phyloP scores from a whole-genome alignment of 139 green algal genomes.

The Haematococcus lacustris region DNA sequence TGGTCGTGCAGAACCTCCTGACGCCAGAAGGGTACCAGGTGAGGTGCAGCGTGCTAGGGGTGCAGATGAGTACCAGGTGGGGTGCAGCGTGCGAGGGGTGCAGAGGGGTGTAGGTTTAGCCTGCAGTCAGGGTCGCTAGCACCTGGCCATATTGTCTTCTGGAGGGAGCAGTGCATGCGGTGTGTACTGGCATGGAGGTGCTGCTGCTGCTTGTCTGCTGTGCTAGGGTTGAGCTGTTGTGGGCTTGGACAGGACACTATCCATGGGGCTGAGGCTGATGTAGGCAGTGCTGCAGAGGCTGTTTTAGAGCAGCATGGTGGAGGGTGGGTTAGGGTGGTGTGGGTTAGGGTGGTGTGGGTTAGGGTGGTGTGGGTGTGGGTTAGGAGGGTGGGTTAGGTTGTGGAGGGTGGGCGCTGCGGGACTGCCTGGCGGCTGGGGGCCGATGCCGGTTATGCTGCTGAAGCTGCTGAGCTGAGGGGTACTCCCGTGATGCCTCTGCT shows the following conservation, averaged over 20 bases:
- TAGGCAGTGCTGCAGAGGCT: neutral
- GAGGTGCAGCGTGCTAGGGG: neutral
- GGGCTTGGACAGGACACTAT: no score
- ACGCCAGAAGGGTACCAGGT: conserved; percentile 40
- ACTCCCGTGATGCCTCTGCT: neutral
- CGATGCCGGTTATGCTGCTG: neutral
- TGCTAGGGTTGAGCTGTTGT: neutral
- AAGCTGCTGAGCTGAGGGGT: no score
- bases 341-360: no score
- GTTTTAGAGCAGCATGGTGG: neutral
- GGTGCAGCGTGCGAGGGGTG: neutral
- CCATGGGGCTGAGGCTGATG: neutral
- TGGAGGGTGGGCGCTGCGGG: no score
- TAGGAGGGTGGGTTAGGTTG: no score
- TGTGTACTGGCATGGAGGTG: no score
- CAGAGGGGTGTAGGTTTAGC: neutral
- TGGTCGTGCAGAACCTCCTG: conserved; percentile 61
- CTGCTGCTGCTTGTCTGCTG: no score
- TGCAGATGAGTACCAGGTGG: conserved; percentile 21
- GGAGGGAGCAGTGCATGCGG: no score
- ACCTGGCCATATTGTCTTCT: neutral
- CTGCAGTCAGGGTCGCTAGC: neutral
- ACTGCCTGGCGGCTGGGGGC: no score
- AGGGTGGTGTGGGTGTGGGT: no score
- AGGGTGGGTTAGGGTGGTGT: no score